Evolutionary conservation across 116 monocot species (phyloP).

Genomic region (Trichopus zeylanicus): DNA sequence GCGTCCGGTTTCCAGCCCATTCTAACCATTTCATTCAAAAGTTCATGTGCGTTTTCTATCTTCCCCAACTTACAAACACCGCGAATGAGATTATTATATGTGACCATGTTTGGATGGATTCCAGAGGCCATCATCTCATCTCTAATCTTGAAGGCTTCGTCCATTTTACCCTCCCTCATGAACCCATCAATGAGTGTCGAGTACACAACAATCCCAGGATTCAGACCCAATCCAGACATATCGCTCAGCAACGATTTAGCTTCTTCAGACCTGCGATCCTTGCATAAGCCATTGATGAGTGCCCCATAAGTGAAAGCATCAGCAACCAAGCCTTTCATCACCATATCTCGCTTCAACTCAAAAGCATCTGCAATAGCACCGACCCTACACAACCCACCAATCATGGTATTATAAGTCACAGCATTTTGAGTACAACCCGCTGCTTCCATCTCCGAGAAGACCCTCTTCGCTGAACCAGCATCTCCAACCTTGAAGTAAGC

Average conservation of each 20-base stretch:
- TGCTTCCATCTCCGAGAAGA: slow-evolving; percentile 39
- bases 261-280: slow-evolving; percentile 23
- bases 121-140: slow-evolving; percentile 51
- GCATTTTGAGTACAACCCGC: slow-evolving; percentile 40
- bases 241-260: slow-evolving; percentile 48
- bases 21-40: slow-evolving; percentile 51
- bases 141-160: slow-evolving; percentile 49
- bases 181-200: slow-evolving; percentile 73
- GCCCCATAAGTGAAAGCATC: slow-evolving; percentile 52
- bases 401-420: slow-evolving; percentile 56
- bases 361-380: slow-evolving; percentile 58
- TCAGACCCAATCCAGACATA: slow-evolving; percentile 33
- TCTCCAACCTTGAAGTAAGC: slow-evolving; percentile 58
- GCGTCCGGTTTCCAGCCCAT: slow-evolving; percentile 41
- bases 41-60: slow-evolving; percentile 40
- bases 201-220: slow-evolving; percentile 37
- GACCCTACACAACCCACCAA: slow-evolving; percentile 47
- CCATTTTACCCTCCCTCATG: slow-evolving; percentile 45
- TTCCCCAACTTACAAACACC: slow-evolving; percentile 52
- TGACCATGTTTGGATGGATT: slow-evolving; percentile 36
- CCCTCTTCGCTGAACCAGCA: slow-evolving; percentile 32
- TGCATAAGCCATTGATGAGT: slow-evolving; percentile 53
- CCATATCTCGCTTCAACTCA: slow-evolving; percentile 44
- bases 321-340: slow-evolving; percentile 27
- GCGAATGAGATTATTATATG: slow-evolving; percentile 58